Percentiles rank a stretch among this genome's conserved stretches.
phyloP scores from a whole-genome alignment of 2,329 filamentous ascomycete genomes.

The Diaporthe destruens region DNA sequence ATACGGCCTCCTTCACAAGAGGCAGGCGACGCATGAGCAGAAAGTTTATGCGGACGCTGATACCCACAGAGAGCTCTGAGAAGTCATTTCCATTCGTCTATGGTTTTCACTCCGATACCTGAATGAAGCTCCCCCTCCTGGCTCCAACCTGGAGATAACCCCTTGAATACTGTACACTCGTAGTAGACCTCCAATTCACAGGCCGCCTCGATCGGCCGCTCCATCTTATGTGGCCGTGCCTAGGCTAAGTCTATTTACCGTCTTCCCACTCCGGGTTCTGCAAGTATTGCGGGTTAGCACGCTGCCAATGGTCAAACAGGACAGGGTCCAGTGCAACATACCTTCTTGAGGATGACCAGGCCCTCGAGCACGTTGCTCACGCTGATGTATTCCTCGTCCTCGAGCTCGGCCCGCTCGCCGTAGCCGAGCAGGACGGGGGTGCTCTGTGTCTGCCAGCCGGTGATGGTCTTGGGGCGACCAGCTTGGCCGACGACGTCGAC shows the following conservation, averaged over 20 bases:
- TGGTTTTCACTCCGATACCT: constrained; percentile 36
- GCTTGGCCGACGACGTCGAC: constrained; percentile 98
- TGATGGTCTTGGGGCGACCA: constrained; percentile 97
- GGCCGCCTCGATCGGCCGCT: neutral
- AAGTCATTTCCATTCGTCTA: constrained; percentile 43
- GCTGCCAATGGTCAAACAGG: neutral
- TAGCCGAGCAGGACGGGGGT: constrained; percentile 96
- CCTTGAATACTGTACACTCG: constrained; percentile 40
- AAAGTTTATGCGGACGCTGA: neutral
- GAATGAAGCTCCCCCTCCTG: constrained; percentile 14
- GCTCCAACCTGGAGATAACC: constrained; percentile 24
- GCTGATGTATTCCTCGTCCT: constrained; percentile 97
- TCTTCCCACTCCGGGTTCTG: constrained; percentile 69
- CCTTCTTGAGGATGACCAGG: constrained; percentile 96
- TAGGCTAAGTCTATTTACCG: constrained; percentile 55
- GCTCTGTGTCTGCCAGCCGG: constrained; percentile 99
- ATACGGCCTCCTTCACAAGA: neutral
- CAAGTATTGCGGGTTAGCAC: constrained; percentile 35
- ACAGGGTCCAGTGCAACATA: constrained; percentile 59
- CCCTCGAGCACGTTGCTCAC: constrained; percentile 93
- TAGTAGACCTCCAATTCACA: constrained; percentile 9
- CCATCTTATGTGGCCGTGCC: neutral
- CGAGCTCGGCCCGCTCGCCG: constrained; percentile 94
- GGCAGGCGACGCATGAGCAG: neutral
- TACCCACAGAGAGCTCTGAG: constrained; percentile 19